Conservation (phyloP, 805 yeast species). For the Jamesozyma gamospora region DNA sequence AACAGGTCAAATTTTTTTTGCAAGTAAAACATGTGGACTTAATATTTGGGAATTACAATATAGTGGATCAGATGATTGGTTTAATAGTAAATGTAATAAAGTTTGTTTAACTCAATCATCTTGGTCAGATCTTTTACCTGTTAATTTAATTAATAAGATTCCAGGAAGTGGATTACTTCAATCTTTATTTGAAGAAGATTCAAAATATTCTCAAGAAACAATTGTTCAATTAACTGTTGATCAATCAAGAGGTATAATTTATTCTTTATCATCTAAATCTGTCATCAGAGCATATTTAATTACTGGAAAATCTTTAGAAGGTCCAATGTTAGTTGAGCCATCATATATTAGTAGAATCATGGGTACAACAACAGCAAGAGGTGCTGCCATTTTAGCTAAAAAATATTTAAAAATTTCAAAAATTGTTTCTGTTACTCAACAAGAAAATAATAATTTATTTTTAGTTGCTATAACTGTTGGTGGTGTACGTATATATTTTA, state of each 20-base stretch:
- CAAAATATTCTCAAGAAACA: constrained; percentile 39
- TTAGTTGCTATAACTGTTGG: constrained; percentile 70
- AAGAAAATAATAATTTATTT: constrained; percentile 60
- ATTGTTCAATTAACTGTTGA: constrained; percentile 63
- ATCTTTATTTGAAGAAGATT: constrained; percentile 28
- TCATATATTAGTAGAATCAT: constrained; percentile 31
- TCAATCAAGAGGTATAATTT: constrained; percentile 63
- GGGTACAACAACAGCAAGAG: constrained; percentile 36
- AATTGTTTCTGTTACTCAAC: constrained; percentile 31
- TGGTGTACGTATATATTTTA: constrained; percentile 67
- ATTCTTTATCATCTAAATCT: constrained; percentile 74
- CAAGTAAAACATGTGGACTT: constrained; percentile 67
- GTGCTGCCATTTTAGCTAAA: constrained; percentile 46
- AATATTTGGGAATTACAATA: constrained; percentile 85
- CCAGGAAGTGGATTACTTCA: constrained; percentile 33
- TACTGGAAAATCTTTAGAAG: constrained; percentile 33
- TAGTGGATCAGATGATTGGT: constrained; percentile 77
- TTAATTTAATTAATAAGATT: constrained; percentile 22
- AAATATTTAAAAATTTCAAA: constrained; percentile 53
- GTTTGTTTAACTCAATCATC: constrained; percentile 69
- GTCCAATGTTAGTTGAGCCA: constrained; percentile 32
- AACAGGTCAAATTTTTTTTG: constrained; percentile 74
- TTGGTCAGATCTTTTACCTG: constrained; percentile 44
- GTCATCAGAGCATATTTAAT: constrained; percentile 68
- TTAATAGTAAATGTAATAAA: constrained; percentile 71